Percentiles rank a stretch among this genome's conserved stretches.
phyloP scores from a whole-genome alignment of 1,284 basidiomycete genomes.

The Coniferiporia sulphurascens region DNA sequence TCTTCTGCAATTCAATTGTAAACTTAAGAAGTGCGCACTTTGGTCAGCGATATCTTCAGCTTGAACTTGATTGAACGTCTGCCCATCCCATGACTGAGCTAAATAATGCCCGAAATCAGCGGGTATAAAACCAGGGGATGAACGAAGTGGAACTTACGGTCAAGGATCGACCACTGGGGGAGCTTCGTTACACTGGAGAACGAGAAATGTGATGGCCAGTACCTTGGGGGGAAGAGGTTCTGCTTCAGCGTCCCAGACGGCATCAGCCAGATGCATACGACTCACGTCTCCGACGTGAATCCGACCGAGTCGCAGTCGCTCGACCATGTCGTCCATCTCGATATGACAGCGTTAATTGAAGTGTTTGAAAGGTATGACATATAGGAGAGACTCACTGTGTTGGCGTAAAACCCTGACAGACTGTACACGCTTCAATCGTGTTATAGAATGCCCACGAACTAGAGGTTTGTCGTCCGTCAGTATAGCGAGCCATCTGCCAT shows the following conservation, averaged over 20 bases:
- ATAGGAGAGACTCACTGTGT: neutral
- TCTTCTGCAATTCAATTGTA: neutral
- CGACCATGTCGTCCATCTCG: neutral
- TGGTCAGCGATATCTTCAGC: constrained; percentile 8
- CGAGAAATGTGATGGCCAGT: constrained; percentile 1
- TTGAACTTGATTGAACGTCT: constrained; percentile 10
- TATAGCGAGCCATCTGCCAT: neutral
- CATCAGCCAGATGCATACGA: neutral
- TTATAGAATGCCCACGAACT: constrained; percentile 19
- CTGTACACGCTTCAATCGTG: constrained; percentile 9
- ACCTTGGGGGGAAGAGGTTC: neutral
- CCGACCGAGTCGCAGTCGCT: neutral
- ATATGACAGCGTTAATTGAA: neutral
- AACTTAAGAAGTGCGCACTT: constrained; percentile 4
- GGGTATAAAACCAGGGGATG: neutral
- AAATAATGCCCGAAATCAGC: neutral
- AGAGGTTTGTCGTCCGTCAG: neutral
- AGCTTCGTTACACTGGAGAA: constrained; percentile 5
- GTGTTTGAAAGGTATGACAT: neutral
- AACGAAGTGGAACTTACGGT: constrained; percentile 7
- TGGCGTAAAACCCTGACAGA: constrained; percentile 10
- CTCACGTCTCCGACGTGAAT: constrained; percentile 3
- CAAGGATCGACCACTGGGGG: constrained; percentile 14
- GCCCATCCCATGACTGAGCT: constrained; percentile 10
- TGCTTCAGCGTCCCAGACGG: neutral